phyloP scores from a whole-genome alignment of 2,329 filamentous ascomycete species.

The Samsoniella hepiali region DNA sequence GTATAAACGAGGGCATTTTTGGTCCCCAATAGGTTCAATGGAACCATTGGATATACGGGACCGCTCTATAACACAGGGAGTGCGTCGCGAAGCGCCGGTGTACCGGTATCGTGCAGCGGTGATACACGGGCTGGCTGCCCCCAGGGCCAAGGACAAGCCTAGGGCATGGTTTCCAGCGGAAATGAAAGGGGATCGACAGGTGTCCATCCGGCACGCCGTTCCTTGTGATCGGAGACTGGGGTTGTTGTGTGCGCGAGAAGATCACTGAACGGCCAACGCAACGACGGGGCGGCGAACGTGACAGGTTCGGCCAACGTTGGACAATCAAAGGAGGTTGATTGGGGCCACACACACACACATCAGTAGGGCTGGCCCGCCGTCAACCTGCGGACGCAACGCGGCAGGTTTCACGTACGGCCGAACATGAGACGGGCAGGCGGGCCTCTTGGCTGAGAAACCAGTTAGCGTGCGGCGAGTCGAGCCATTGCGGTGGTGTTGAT shows the following conservation, averaged over 20 bases:
- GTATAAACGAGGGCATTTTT: neutral
- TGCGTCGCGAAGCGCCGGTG: constrained; percentile 14
- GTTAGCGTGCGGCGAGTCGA: neutral
- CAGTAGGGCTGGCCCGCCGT: no score
- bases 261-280: no score
- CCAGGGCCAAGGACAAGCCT: neutral
- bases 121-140: neutral
- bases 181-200: constrained; percentile 18
- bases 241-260: neutral
- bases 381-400: constrained; percentile 3
- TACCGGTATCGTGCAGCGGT: neutral
- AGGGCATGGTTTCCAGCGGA: neutral
- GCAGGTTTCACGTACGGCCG: constrained; percentile 9
- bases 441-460: neutral
- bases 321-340: neutral
- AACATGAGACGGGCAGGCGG: constrained; percentile 8
- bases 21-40: no score
- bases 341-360: no score
- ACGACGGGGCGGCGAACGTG: neutral
- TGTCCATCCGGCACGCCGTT: neutral
- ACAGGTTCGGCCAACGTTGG: neutral
- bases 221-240: constrained; percentile 1
- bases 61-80: neutral
- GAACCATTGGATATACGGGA: neutral
- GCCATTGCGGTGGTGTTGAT: neutral